Conservation (phyloP, 2,329 filamentous ascomycete genomes). For the Zymoseptoria brevis region DNA sequence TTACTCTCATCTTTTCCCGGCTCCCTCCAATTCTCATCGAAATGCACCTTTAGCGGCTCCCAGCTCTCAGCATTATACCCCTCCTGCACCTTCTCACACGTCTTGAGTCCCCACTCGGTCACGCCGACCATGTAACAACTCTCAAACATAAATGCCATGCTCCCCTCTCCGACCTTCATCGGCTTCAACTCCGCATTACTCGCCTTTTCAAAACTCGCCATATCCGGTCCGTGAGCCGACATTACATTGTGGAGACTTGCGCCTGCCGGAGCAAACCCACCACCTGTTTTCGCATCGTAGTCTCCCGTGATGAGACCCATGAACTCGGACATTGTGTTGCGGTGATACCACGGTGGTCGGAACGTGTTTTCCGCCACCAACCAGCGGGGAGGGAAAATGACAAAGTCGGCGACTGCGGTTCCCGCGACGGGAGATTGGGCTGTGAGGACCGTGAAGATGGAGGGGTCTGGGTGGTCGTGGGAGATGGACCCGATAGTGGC, state of each 20-base stretch:
- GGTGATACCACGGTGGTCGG: slow-evolving; percentile 65
- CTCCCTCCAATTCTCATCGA: slow-evolving; percentile 20
- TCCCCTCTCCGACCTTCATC: slow-evolving; percentile 51
- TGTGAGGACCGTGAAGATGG: slow-evolving; percentile 59
- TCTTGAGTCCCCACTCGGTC: slow-evolving; percentile 63
- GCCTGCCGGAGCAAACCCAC: slow-evolving; percentile 53
- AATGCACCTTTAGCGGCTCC: slow-evolving; percentile 47
- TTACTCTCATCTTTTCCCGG: background rate
- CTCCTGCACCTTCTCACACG: slow-evolving; percentile 62
- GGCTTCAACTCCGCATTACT: slow-evolving; percentile 49
- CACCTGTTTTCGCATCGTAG: slow-evolving; percentile 52
- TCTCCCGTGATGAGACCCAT: slow-evolving; percentile 52
- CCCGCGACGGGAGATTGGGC: slow-evolving; percentile 50
- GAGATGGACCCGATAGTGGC: slow-evolving; percentile 49
- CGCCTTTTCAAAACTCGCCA: slow-evolving; percentile 49
- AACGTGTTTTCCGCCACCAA: slow-evolving; percentile 62
- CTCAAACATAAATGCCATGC: slow-evolving; percentile 63
- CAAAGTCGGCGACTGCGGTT: slow-evolving; percentile 58
- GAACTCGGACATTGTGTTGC: slow-evolving; percentile 60
- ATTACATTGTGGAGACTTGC: slow-evolving; percentile 45
- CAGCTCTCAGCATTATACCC: slow-evolving; percentile 77
- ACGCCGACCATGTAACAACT: slow-evolving; percentile 63
- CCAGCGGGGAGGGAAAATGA: slow-evolving; percentile 66
- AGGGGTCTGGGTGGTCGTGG: slow-evolving; percentile 59
- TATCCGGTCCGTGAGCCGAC: slow-evolving; percentile 48